Percentiles rank a stretch among this genome's conserved stretches.
phyloP scores from a whole-genome alignment of 805 yeast species.

The Saturnispora diversa region DNA sequence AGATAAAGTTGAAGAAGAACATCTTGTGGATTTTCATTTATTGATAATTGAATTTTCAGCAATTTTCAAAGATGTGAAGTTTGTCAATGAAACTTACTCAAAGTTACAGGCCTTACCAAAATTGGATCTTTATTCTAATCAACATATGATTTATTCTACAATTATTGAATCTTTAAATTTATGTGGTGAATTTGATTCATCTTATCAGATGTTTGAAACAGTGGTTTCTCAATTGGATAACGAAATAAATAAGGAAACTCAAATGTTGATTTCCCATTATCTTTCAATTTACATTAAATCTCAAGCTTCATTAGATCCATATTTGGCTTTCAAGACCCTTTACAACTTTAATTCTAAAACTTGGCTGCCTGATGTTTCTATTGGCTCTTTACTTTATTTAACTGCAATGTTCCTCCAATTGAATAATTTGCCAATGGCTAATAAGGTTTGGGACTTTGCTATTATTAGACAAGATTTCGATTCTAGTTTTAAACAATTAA shows the following conservation, averaged over 20 bases:
- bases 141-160: conserved; percentile 42
- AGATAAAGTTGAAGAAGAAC: conserved; percentile 11
- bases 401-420: conserved; percentile 20
- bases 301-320: conserved; percentile 22
- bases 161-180: conserved; percentile 46
- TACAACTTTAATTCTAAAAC: conserved; percentile 24
- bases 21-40: conserved; percentile 28
- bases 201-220: conserved; percentile 51
- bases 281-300: conserved; percentile 26
- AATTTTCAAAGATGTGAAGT: conserved; percentile 30
- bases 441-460: conserved; percentile 27
- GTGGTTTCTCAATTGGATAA: conserved; percentile 31
- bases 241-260: conserved; percentile 11
- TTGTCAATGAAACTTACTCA: conserved; percentile 33
- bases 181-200: conserved; percentile 41
- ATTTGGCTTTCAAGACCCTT: conserved; percentile 21
- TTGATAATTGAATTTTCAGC: conserved; percentile 35
- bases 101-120: conserved; percentile 1
- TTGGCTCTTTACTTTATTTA: conserved; percentile 22
- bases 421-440: conserved; percentile 20
- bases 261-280: conserved; percentile 16
- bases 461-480: conserved; percentile 30
- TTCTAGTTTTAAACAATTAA: conserved; percentile 12
- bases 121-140: conserved; percentile 22
- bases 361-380: conserved; percentile 31